Base-by-base conservation (phyloP, 768 basidiomycete species). In the Mycena olivaceomarginata region DNA sequence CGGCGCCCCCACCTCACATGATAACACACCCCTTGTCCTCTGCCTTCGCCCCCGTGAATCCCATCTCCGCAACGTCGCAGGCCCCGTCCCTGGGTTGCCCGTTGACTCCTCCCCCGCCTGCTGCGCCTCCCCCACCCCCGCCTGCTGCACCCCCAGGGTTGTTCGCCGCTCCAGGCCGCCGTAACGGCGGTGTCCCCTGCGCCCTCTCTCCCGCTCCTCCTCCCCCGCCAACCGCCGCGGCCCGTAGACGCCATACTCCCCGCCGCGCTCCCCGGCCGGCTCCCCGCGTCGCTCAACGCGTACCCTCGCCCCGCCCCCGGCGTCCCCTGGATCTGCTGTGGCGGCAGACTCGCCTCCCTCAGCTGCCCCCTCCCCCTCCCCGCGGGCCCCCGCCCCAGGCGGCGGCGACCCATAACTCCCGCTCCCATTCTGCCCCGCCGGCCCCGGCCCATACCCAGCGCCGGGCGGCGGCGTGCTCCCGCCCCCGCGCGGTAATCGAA, bases 21-120 rank as follows among this genome's bases (percentile, higher is more conserved):
- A 98, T 90, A 45, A 95, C 86, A 87, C 97, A 98, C 0, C 96
- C 94, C 85, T 97, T 93, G 7, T 95, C 92, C 81, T 97, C 93
- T 59, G 92, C 91, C 81, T 94, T 95, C 39, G 90, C n/a, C 91
- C 15, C 93, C 43, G 93, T 91, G 82, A 97, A 94, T 0, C 97
- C 97, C 97, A 98, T 97, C 88, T 98, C 97, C 25, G 94, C 95
- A 98, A 98, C 59, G 97, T 97, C 81, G 93, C 89, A 1, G 95
- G 91, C 1, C 93, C 37, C 65, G 67, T 46, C 63, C 59, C 75
- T n/a, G 43, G 66, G 37, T n/a, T 74, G 25, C 25, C 25, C 25
- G 25, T n/a, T n/a, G n/a, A n/a, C n/a, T n/a, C 1, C n/a, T n/a
- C n/a, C n/a, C n/a, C n/a, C 2, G 25, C n/a, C n/a, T n/a, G n/a